A percentile compares a stretch with the other conserved stretches of the same genome.
phyloP scores from a whole-genome alignment of 345 rosid species.

The Nasturtium officinale region DNA sequence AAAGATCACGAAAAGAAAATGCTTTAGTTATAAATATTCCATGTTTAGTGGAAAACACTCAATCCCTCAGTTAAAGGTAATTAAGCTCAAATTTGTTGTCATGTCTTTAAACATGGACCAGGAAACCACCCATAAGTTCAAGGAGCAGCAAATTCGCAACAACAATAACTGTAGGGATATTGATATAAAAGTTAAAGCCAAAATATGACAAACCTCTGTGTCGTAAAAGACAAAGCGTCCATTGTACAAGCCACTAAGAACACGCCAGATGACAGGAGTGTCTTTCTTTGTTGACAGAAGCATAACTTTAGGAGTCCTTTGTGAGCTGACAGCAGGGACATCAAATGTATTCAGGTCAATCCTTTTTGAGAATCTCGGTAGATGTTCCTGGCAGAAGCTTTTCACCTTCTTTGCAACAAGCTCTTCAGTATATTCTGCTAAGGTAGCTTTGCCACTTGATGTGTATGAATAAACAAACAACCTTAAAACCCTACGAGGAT shows the following conservation, averaged over 20 bases:
- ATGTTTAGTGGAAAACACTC: neutral
- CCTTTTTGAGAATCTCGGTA: constrained; percentile 75
- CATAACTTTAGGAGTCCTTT: constrained; percentile 58
- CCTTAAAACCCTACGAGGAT: constrained; percentile 60
- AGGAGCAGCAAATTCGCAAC: neutral
- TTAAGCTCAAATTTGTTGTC: neutral
- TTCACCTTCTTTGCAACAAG: constrained; percentile 58
- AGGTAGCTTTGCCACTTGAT: constrained; percentile 55
- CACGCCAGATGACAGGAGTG: constrained; percentile 87
- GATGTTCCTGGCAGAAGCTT: constrained; percentile 72
- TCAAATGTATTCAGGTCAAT: constrained; percentile 53
- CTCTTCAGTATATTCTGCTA: constrained; percentile 75
- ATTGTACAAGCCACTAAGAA: constrained; percentile 76
- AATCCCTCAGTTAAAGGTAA: neutral
- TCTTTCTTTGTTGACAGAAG: constrained; percentile 85
- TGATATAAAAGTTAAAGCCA: constrained; percentile 11
- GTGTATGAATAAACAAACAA: constrained; percentile 68
- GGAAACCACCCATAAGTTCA: neutral
- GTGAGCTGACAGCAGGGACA: constrained; percentile 40
- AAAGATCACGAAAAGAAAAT: constrained; percentile 22
- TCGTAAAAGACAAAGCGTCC: constrained; percentile 64
- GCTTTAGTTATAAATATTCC: constrained; percentile 1
- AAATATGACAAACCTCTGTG: constrained; percentile 57
- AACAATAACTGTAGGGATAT: neutral
- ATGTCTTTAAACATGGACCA: neutral